Evolutionary conservation across 768 basidiomycete genomes (phyloP).

Genomic region (Hygrophorus russula): DNA sequence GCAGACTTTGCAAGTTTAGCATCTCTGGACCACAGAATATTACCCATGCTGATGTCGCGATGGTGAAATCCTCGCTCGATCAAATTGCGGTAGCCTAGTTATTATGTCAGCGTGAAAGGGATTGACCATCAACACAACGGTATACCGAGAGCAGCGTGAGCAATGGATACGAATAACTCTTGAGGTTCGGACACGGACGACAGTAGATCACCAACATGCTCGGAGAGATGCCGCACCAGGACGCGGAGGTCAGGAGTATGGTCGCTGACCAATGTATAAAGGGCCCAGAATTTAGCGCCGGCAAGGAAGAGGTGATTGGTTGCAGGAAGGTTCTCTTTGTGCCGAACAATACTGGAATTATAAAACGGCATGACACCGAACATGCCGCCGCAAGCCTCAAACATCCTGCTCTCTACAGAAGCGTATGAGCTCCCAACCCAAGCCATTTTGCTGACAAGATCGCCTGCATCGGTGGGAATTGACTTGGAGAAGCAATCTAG

Average conservation of each 20-base stretch:
- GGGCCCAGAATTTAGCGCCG: background rate
- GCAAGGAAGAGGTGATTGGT: conserved; percentile 4
- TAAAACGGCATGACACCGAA: background rate
- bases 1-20: no score
- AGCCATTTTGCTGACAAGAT: background rate
- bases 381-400: background rate
- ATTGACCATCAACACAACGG: no score
- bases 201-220: background rate
- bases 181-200: background rate
- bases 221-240: background rate
- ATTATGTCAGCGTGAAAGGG: no score
- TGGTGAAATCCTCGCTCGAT: conserved; percentile 6
- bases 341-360: background rate
- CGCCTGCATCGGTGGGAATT: background rate
- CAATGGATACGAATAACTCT: conserved; percentile 1
- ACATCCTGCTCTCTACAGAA: background rate
- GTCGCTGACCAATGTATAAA: background rate
- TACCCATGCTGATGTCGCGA: conserved; percentile 9
- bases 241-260: background rate
- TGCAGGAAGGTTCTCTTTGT: conserved; percentile 1
- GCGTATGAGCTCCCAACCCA: background rate
- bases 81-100: conserved; percentile 6
- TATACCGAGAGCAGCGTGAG: conserved; percentile 8
- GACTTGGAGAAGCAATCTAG: background rate
- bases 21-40: conserved; percentile 7